These are phyloP conservation scores for Pterula multifida DNA, from an alignment of 1,284 basidiomycete genomes.

Conservation along the genomic window DNA sequence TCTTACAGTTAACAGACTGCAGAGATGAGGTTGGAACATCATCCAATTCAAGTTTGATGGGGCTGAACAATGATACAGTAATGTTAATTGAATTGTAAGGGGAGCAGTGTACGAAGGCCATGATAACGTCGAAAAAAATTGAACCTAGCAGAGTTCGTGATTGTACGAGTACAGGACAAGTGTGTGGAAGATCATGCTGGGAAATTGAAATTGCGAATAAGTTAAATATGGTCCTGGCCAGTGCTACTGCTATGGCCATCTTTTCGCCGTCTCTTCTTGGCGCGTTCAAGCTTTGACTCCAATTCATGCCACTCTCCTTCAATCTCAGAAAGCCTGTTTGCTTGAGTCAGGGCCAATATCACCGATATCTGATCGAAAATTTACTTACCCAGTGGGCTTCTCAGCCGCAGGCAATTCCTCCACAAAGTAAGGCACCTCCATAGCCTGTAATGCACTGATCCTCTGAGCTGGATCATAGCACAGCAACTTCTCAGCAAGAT, in stretches of 20 bases:
- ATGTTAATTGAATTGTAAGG: too few species aligned
- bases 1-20: too few species aligned
- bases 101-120: too few species aligned
- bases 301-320: slow-evolving; percentile 94
- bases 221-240: slow-evolving; percentile 5
- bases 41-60: too few species aligned
- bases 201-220: not conserved
- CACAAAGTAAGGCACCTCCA: slow-evolving; percentile 75
- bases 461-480: slow-evolving; percentile 75
- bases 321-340: slow-evolving; percentile 50
- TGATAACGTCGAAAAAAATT: too few species aligned
- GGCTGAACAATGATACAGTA: too few species aligned
- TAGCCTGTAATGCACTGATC: slow-evolving; percentile 71
- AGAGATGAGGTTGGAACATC: too few species aligned
- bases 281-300: slow-evolving; percentile 78
- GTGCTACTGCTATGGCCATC: slow-evolving; percentile 6
- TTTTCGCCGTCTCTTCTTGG: slow-evolving; percentile 55
- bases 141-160: too few species aligned
- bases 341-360: slow-evolving; percentile 11
- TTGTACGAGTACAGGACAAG: not conserved
- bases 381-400: slow-evolving; percentile 67
- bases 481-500: slow-evolving; percentile 75
- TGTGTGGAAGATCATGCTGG: not conserved
- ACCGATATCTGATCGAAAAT: slow-evolving; percentile 4
- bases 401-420: slow-evolving; percentile 66